Percentiles rank a stretch among this genome's conserved stretches.
Conservation (phyloP, 2,329 filamentous ascomycete genomes). For the Epichloe bromicola region DNA sequence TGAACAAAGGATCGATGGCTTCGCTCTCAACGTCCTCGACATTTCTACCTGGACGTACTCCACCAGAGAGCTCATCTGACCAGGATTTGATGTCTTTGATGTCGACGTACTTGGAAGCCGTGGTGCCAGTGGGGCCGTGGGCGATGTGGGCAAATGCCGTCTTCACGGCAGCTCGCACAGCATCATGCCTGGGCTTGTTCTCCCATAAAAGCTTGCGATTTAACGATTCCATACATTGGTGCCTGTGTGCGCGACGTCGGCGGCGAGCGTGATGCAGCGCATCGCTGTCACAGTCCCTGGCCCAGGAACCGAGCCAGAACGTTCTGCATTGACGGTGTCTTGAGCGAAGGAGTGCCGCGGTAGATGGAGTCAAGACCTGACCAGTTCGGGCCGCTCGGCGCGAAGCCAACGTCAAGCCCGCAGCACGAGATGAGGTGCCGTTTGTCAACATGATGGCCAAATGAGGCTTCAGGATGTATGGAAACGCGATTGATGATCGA, state of each 20-base stretch:
- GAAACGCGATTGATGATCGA: background rate
- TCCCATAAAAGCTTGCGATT: conserved; percentile 34
- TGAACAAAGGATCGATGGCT: conserved; percentile 31
- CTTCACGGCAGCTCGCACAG: conserved; percentile 25
- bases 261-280: conserved; percentile 30
- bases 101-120: conserved; percentile 21
- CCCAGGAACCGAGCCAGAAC: conserved; percentile 38
- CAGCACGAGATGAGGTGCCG: background rate
- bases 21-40: conserved; percentile 32
- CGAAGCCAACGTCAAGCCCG: background rate
- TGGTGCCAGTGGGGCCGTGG: conserved; percentile 22
- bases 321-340: conserved; percentile 19
- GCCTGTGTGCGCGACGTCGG: conserved; percentile 28
- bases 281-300: conserved; percentile 27
- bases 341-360: conserved; percentile 1
- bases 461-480: background rate
- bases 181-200: conserved; percentile 20
- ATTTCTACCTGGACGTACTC: conserved; percentile 26
- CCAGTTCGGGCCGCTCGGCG: conserved; percentile 1
- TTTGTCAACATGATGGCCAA: conserved; percentile 1
- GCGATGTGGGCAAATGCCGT: conserved; percentile 24
- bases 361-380: background rate
- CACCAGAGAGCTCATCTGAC: conserved; percentile 24
- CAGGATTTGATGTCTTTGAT: conserved; percentile 22
- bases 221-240: conserved; percentile 33